Percentiles rank a stretch among this genome's conserved stretches.
These are phyloP conservation scores for Aspergillus pseudoglaucus DNA, from an alignment of 2,329 filamentous ascomycete genomes.

Conservation along the genomic window DNA sequence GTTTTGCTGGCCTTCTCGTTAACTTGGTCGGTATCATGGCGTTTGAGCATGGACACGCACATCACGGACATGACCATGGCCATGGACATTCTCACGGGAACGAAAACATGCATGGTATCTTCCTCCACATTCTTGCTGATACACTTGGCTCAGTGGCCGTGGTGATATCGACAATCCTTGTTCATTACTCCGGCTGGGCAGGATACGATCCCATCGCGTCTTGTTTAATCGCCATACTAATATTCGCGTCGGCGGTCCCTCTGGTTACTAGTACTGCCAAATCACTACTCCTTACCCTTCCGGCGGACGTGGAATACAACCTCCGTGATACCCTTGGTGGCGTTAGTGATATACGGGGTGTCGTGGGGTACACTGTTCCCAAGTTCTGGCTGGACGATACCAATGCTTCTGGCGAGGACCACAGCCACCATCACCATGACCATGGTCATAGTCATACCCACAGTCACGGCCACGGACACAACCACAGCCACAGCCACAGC, in stretches of 20 bases:
- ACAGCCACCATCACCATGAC: conserved; percentile 29
- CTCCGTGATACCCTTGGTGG: conserved; percentile 81
- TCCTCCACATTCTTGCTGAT: conserved; percentile 89
- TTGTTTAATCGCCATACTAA: conserved; percentile 85
- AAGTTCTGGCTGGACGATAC: conserved; percentile 88
- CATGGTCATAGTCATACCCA: conserved; percentile 26
- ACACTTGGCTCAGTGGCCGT: conserved; percentile 91
- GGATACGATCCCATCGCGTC: conserved; percentile 94
- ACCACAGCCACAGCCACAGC: conserved; percentile 20
- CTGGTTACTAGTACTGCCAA: conserved; percentile 79
- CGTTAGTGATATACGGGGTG: conserved; percentile 72
- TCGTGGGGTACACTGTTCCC: conserved; percentile 77
- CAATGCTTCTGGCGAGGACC: conserved; percentile 33
- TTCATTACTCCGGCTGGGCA: conserved; percentile 81
- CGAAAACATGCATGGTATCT: conserved; percentile 98
- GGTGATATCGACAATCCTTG: conserved; percentile 82
- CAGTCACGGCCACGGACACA: conserved; percentile 20
- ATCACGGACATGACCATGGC: conserved; percentile 45
- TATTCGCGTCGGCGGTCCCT: conserved; percentile 85
- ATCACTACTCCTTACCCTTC: conserved; percentile 74
- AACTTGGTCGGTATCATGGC: conserved; percentile 89
- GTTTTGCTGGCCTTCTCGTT: conserved; percentile 75
- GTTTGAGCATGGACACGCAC: conserved; percentile 61
- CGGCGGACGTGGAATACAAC: conserved; percentile 78
- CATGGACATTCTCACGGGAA: conserved; percentile 61